phyloP scores from a whole-genome alignment of 2,329 filamentous ascomycete species.

The Calonectria pteridis region DNA sequence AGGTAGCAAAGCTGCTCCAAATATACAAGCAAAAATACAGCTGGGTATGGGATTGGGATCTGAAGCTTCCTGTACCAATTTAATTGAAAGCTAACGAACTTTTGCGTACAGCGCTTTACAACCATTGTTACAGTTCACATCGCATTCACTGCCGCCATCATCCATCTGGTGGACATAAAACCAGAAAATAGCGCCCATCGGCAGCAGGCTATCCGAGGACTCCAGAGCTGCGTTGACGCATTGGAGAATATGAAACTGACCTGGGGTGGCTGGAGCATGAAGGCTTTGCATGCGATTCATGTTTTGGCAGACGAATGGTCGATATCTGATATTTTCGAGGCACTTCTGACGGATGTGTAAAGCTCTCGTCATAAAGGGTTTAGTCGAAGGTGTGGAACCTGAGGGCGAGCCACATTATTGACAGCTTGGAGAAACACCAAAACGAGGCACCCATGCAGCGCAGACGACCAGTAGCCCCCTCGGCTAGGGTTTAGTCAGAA shows the following conservation, averaged over 20 bases:
- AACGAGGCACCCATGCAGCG: too few relatives aligned
- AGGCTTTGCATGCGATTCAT: not conserved
- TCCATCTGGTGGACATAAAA: not conserved
- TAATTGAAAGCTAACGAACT: not conserved
- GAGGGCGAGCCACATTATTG: too few relatives aligned
- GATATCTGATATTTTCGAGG: not conserved
- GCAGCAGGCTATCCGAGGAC: not conserved
- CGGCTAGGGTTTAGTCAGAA: too few relatives aligned
- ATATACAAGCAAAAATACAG: constrained; percentile 39
- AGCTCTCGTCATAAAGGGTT: not conserved
- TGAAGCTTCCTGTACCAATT: too few relatives aligned
- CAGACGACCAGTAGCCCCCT: too few relatives aligned
- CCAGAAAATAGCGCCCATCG: not conserved
- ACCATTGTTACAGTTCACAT: not conserved
- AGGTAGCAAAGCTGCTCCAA: constrained; percentile 34
- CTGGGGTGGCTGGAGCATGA: constrained; percentile 1
- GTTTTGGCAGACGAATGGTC: not conserved
- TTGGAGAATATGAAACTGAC: constrained; percentile 3
- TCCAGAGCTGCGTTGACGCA: not conserved
- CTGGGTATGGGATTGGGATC: constrained; percentile 21
- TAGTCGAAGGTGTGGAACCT: too few relatives aligned
- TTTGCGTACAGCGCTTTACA: not conserved
- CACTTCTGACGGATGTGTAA: not conserved
- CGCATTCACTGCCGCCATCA: constrained; percentile 3
- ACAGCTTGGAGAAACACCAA: too few relatives aligned